These are phyloP conservation scores for Suillus weaverae DNA, from an alignment of 768 basidiomycete genomes.

Conservation along the genomic window DNA sequence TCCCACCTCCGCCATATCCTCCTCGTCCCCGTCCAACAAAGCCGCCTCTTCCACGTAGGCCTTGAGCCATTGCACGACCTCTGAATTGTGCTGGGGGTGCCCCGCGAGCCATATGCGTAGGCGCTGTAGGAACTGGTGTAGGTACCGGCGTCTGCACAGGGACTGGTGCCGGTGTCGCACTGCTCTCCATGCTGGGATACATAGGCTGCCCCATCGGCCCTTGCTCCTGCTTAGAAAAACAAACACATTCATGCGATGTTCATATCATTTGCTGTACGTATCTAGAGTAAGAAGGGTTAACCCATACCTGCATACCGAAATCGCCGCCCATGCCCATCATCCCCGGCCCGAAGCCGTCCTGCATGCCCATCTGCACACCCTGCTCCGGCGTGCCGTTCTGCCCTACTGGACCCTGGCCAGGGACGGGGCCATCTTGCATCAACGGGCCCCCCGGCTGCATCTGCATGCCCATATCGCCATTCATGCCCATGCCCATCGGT, in stretches of 20 bases:
- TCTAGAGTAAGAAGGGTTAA: slow-evolving; percentile 28
- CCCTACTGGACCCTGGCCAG: slow-evolving; percentile 34
- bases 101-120: slow-evolving; percentile 30
- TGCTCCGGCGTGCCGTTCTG: slow-evolving; percentile 40
- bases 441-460: slow-evolving; percentile 47
- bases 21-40: slow-evolving; percentile 39
- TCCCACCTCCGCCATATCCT: slow-evolving; percentile 42
- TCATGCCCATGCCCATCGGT: slow-evolving; percentile 56
- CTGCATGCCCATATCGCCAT: slow-evolving; percentile 63
- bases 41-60: slow-evolving; percentile 45
- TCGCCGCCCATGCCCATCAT: slow-evolving; percentile 74
- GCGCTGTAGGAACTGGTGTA: slow-evolving; percentile 29
- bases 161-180: slow-evolving; percentile 47
- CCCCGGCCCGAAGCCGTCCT: slow-evolving; percentile 44
- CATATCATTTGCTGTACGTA: slow-evolving; percentile 40
- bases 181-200: slow-evolving; percentile 64
- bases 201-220: slow-evolving; percentile 64
- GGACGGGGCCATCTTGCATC: slow-evolving; percentile 52
- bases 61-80: slow-evolving; percentile 44
- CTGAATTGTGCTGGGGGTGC: slow-evolving; percentile 41
- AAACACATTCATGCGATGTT: slow-evolving; percentile 25
- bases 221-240: slow-evolving; percentile 49
- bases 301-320: slow-evolving; percentile 72
- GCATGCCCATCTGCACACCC: slow-evolving; percentile 41
- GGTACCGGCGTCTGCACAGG: slow-evolving; percentile 36